A percentile compares a stretch with the other conserved stretches of the same genome.
Conservation (phyloP, 2,329 filamentous ascomycete genomes). For the Cladosporium sp. region DNA sequence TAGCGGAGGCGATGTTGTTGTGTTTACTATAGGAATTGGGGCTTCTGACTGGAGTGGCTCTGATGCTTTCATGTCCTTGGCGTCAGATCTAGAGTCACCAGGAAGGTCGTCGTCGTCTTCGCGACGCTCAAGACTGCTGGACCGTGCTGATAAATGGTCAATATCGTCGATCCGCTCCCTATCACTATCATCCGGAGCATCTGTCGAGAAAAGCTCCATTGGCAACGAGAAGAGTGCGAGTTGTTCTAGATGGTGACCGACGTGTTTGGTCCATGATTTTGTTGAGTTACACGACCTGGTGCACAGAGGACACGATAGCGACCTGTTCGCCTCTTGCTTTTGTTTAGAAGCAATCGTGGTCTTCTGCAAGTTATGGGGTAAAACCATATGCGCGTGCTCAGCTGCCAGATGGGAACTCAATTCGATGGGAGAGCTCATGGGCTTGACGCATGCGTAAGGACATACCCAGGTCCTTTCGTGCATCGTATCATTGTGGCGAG, state of each 20-base stretch:
- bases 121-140: not conserved
- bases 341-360: too few relatives aligned
- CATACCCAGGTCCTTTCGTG: conserved; percentile 17
- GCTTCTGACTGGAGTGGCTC: too few relatives aligned
- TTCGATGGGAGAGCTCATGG: not conserved
- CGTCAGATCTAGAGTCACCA: not conserved
- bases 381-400: too few relatives aligned
- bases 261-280: not conserved
- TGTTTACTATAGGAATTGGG: too few relatives aligned
- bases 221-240: not conserved
- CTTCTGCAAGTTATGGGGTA: too few relatives aligned
- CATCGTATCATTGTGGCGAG: conserved; percentile 25
- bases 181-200: not conserved
- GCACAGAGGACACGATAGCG: not conserved
- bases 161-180: not conserved
- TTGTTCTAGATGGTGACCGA: not conserved
- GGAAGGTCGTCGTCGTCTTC: not conserved
- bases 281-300: not conserved
- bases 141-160: not conserved
- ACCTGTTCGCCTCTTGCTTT: too few relatives aligned
- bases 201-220: not conserved
- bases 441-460: not conserved
- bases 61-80: not conserved
- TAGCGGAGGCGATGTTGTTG: too few relatives aligned
- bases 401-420: not conserved